Base-by-base conservation (phyloP, 768 basidiomycete species). In the Termitomyces sp. region DNA sequence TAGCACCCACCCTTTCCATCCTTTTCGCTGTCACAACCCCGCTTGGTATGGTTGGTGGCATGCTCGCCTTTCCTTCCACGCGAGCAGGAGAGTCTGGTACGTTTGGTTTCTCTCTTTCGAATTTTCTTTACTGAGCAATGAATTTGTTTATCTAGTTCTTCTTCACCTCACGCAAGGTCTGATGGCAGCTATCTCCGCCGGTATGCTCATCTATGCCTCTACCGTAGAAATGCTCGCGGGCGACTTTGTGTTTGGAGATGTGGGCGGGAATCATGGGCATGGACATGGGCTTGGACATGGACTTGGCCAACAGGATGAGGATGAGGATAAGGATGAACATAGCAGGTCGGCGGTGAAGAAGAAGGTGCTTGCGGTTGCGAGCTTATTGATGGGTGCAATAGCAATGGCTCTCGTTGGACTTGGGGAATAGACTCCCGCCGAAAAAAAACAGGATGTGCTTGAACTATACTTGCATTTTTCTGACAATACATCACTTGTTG, bases 211-310 rank as follows among this genome's bases (percentile, higher is more conserved):
- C 45, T 92, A 91, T 63, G 90, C 86, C 0, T 82, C 86, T 11
- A 88, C 85, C 10, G 89, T 92, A 7, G 91, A 92, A 76, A 92
- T 93, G 87, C 80, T 93, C 51, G 90, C 88, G 0, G 90, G 82
- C 3, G 90, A 93, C 68, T 91, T 92, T 61, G 87, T 92, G 43
- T 86, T 87, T 70, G 87, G 89, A 40, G 82, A 82, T 58, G 75
- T 77, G 43, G 65, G 73, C 62, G 68, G 71, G 73, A 69, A 56
- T 75, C 66, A 68, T 54, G 67, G 65, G 26, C 67, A 69, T 58
- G 61, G 59, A 1, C 59, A 66, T 44, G 58, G 33, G 17, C 58
- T 60, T 23, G 23, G 23, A 23, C 23, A 23, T 23, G 23, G 23
- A 2, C 23, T 23, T 38, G 30, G 52, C 9, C 10, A 54, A 17